Evolutionary conservation across 164 flowering plant genomes (phyloP).

Genomic region (Tinospora cordifolia): DNA sequence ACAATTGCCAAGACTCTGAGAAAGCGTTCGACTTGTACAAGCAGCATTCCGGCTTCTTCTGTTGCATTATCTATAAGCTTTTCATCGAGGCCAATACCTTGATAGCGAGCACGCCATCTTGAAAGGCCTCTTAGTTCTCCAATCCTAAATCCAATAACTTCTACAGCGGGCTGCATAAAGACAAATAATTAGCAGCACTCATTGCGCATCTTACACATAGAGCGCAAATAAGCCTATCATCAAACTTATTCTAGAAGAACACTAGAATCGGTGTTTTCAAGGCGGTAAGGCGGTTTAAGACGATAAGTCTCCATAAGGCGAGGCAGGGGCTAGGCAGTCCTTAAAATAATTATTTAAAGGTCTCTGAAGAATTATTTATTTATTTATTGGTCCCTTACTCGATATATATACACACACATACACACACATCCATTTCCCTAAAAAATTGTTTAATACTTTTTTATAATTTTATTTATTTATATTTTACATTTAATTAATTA

Average conservation of each 20-base stretch:
- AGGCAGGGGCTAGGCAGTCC: no score
- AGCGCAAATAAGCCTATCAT: background rate
- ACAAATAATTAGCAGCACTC: background rate
- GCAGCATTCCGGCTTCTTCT: slow-evolving; percentile 80
- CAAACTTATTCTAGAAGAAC: background rate
- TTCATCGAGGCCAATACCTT: slow-evolving; percentile 80
- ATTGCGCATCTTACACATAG: background rate
- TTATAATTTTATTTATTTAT: no score
- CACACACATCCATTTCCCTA: no score
- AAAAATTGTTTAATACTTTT: no score
- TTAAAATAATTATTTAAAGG: no score
- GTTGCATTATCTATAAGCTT: slow-evolving; percentile 55
- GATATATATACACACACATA: no score
- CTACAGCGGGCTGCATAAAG: slow-evolving; percentile 78
- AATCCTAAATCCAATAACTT: slow-evolving; percentile 81
- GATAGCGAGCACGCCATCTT: slow-evolving; percentile 83
- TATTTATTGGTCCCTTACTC: no score
- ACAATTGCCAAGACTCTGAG: slow-evolving; percentile 68
- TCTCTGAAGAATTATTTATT: no score
- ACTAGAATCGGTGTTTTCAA: no score
- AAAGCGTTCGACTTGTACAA: slow-evolving; percentile 77
- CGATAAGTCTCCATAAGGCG: no score
- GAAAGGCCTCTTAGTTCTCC: slow-evolving; percentile 95
- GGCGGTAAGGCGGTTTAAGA: no score
- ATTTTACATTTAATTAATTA: no score